Percentiles rank a stretch among this genome's conserved stretches.
phyloP scores from a whole-genome alignment of 225 moss, liverwort and hornwort species.

The Marchantia polymorpha region DNA sequence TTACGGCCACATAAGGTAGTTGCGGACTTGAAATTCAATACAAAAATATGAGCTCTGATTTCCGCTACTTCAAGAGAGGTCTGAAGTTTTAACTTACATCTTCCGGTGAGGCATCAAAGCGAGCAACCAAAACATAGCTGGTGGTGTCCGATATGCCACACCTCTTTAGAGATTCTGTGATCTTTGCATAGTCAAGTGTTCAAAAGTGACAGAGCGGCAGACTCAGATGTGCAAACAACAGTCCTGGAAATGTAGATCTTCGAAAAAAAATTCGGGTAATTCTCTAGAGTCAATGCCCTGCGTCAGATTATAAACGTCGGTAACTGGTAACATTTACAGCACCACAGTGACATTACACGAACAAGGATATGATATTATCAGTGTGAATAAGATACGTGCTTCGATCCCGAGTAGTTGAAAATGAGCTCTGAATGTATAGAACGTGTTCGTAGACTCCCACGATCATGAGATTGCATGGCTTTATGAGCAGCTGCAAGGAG shows the following conservation, averaged over 20 bases:
- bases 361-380: constrained; percentile 1
- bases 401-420: constrained; percentile 94
- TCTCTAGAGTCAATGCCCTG: background rate
- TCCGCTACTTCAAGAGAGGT: constrained; percentile 38
- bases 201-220: background rate
- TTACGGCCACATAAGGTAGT: too few species aligned
- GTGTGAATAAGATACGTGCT: constrained; percentile 66
- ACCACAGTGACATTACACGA: background rate
- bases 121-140: constrained; percentile 58
- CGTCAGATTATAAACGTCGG: background rate
- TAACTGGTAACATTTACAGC: background rate
- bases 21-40: too few species aligned
- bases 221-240: background rate
- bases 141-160: constrained; percentile 79
- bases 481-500: constrained; percentile 91
- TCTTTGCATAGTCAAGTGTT: constrained; percentile 40
- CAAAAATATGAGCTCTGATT: too few species aligned
- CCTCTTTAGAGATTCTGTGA: constrained; percentile 83
- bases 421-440: constrained; percentile 91
- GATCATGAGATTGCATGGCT: constrained; percentile 61
- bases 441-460: constrained; percentile 64
- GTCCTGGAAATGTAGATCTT: background rate
- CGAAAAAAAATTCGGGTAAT: background rate
- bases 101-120: constrained; percentile 56
- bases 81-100: constrained; percentile 57